Evolutionary conservation across 306 rosid species (phyloP), one percentile per base, ranked within the genome.

Genomic region (Rosa persica): DNA sequence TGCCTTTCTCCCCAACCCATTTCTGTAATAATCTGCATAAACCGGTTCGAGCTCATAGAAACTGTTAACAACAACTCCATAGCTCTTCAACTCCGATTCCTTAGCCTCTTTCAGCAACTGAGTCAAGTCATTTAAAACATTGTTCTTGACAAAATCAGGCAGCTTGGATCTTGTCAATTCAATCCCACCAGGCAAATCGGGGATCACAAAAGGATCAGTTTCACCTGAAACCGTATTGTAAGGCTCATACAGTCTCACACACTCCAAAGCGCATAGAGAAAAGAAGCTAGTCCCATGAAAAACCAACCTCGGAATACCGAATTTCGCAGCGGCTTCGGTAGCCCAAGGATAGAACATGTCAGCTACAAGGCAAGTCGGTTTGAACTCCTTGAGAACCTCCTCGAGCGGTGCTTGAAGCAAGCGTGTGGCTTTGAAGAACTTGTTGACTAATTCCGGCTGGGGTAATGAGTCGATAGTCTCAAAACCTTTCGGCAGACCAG

Each of bases 281-380:
- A 91, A 87, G 69, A 76, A 86, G 5, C 95, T 70, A 3, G 76
- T 48, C 0, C 93, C 93, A 12, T 85, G 86, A 38, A 93, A 93
- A 54, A 78, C 81, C 19, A 91, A 55, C 82, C 89, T 81, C 0
- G 95, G 98, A 68, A 91, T 87, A 0, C 81, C 80, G 22, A 81
- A 67, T 34, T 87, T 89, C 0, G 83, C 78, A 0, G 93, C 88
- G 1, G 85, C 85, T 20, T 90, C 88, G 0, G 76, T 70, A 0
- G 83, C 70, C 90, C 89, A 89, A 1, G 92, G 88, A 67, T 80
- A 91, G 61, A 87, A 78, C 48, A 60, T 47, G 80, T 86, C 95
- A 1, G 92, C 87, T 3, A 89, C 67, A 2, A 93, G 22, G 34
- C 89, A 87, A 65, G 78, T 34, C 0, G 98, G 97, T 0, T 54